Evolutionary conservation across 305 asterid genomes (phyloP).

Genomic region (Petunia hybrid): DNA sequence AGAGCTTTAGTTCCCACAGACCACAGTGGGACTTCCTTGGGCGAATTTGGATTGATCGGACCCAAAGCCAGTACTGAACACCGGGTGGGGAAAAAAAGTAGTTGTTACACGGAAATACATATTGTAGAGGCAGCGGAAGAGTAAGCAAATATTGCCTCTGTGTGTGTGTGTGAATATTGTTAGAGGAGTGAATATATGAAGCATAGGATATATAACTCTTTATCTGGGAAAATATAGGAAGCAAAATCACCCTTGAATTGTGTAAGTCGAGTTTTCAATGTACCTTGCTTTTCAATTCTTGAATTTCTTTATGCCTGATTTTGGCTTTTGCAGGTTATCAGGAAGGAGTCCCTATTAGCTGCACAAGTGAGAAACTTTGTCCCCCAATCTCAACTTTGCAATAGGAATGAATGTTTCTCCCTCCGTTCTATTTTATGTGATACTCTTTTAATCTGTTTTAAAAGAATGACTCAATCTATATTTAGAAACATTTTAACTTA

Average conservation of each 20-base stretch:
- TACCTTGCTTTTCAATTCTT: not conserved
- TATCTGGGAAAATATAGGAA: not conserved
- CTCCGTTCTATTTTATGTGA: no score
- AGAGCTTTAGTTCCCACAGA: no score
- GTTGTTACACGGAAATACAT: no score
- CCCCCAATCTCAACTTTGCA: not conserved
- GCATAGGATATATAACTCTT: not conserved
- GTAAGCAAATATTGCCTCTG: no score
- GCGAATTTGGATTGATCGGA: no score
- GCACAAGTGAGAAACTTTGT: constrained; percentile 55
- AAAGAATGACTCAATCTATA: no score
- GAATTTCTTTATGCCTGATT: not conserved
- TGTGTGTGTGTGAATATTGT: not conserved
- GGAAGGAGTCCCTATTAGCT: constrained; percentile 56
- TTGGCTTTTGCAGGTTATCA: constrained; percentile 53
- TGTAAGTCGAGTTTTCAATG: not conserved
- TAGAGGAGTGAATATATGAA: not conserved
- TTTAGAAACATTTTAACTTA: no score
- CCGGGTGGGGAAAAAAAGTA: no score
- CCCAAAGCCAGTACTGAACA: no score
- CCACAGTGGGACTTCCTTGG: no score
- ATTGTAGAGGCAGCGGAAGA: no score
- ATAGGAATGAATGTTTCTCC: not conserved
- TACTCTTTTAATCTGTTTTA: no score
- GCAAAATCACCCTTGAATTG: not conserved